phyloP scores from a whole-genome alignment of 108 stramenopile genomes.

The Fistulifera pelliculosa region DNA sequence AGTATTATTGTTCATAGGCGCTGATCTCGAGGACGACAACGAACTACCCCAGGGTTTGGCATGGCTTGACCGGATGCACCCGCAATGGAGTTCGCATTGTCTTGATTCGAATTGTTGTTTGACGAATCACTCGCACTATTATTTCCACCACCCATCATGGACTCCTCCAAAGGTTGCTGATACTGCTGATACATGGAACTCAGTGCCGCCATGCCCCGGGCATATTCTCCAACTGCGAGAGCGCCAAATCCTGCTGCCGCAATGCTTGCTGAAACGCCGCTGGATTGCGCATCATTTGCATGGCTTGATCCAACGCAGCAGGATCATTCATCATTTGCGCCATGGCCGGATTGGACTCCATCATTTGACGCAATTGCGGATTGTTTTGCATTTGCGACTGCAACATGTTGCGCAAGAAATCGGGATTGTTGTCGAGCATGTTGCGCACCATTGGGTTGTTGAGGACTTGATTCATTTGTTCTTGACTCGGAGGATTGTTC shows the following conservation, averaged over 20 bases:
- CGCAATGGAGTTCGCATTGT: slow-evolving; percentile 1
- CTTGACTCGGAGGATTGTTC: slow-evolving; percentile 56
- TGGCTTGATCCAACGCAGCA: slow-evolving; percentile 72
- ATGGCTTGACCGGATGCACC: slow-evolving; percentile 78
- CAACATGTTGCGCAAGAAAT: slow-evolving; percentile 71
- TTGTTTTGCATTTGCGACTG: slow-evolving; percentile 64
- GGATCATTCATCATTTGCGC: slow-evolving; percentile 85
- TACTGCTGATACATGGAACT: slow-evolving; percentile 89
- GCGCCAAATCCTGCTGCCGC: slow-evolving; percentile 91
- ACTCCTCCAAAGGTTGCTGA: slow-evolving; percentile 94
- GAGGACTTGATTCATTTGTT: slow-evolving; percentile 39
- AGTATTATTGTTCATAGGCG: no score
- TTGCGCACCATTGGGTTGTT: slow-evolving; percentile 77
- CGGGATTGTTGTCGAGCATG: slow-evolving; percentile 77
- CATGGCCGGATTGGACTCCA: slow-evolving; percentile 88
- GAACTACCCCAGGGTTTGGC: slow-evolving; percentile 89
- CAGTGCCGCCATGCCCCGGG: slow-evolving; percentile 93
- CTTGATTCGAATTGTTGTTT: background rate
- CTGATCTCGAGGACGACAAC: background rate
- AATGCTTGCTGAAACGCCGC: slow-evolving; percentile 72
- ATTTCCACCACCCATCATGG: slow-evolving; percentile 22
- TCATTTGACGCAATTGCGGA: slow-evolving; percentile 83
- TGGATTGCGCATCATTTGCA: slow-evolving; percentile 95
- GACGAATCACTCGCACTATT: slow-evolving; percentile 2
- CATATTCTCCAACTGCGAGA: slow-evolving; percentile 89